phyloP scores from a whole-genome alignment of 2,329 filamentous ascomycete genomes.

The Aspergillus floridensis region DNA sequence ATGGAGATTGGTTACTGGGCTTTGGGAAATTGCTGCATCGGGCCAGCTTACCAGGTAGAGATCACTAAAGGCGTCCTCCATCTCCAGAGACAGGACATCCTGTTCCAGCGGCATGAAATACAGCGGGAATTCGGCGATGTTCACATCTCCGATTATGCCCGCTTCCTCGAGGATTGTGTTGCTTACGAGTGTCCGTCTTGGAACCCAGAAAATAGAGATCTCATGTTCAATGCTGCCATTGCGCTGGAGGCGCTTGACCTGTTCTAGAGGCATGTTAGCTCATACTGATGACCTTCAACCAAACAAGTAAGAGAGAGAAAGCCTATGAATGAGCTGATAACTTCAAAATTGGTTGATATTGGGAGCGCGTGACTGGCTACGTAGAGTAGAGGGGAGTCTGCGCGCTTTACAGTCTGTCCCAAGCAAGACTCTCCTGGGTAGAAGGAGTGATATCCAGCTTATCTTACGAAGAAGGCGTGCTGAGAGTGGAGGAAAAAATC shows the following conservation, averaged over 20 bases:
- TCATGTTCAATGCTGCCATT: conserved; percentile 90
- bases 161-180: conserved; percentile 90
- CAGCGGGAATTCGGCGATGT: conserved; percentile 79
- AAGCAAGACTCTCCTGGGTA: conserved; percentile 13
- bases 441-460: conserved; percentile 2
- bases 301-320: conserved; percentile 37
- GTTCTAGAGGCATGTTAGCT: conserved; percentile 67
- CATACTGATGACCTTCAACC: conserved; percentile 53
- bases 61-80: conserved; percentile 82
- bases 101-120: conserved; percentile 90
- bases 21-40: background rate
- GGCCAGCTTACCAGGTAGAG: conserved; percentile 66
- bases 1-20: background rate
- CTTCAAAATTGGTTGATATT: conserved; percentile 36
- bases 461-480: conserved; percentile 7
- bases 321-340: conserved; percentile 43
- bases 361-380: conserved; percentile 57
- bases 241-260: conserved; percentile 84
- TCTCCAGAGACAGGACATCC: conserved; percentile 85
- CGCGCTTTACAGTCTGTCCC: conserved; percentile 60
- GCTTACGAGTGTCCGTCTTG: conserved; percentile 84
- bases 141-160: conserved; percentile 89
- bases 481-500: conserved; percentile 8
- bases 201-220: conserved; percentile 95
- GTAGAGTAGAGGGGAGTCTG: conserved; percentile 53